A percentile compares a stretch with the other conserved stretches of the same genome.
Evolutionary conservation across 345 rosid species (phyloP).

Genomic region (Populus ilicifolia): DNA sequence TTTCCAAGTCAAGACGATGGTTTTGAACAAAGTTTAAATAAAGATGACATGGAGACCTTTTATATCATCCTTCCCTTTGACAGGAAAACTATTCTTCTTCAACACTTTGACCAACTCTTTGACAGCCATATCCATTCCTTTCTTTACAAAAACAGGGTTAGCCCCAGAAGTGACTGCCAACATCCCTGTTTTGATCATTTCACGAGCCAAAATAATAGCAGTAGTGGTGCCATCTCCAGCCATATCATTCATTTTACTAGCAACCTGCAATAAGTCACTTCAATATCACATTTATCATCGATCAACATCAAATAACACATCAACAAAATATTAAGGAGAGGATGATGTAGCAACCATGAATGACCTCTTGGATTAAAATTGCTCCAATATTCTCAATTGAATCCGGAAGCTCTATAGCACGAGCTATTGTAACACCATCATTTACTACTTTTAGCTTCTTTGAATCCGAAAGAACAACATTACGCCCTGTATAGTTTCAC

Average conservation of each 20-base stretch:
- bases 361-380: slow-evolving; percentile 81
- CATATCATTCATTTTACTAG: slow-evolving; percentile 65
- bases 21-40: background rate
- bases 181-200: slow-evolving; percentile 65
- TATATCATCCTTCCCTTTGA: slow-evolving; percentile 57
- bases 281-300: slow-evolving; percentile 7
- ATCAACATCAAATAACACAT: background rate
- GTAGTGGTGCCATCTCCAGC: slow-evolving; percentile 95
- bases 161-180: slow-evolving; percentile 79
- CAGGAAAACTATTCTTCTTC: slow-evolving; percentile 51
- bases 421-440: slow-evolving; percentile 82
- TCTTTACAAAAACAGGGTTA: slow-evolving; percentile 64
- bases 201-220: slow-evolving; percentile 76
- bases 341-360: slow-evolving; percentile 49
- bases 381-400: slow-evolving; percentile 79
- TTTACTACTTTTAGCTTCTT: slow-evolving; percentile 58
- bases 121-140: slow-evolving; percentile 62
- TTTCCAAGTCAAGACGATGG: background rate
- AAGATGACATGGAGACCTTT: slow-evolving; percentile 42
- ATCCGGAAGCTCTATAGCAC: slow-evolving; percentile 67
- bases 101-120: slow-evolving; percentile 49
- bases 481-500: slow-evolving; percentile 55
- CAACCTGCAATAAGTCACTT: slow-evolving; percentile 53
- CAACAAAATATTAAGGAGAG: slow-evolving; percentile 13
- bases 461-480: slow-evolving; percentile 66